Percentiles rank a stretch among this genome's conserved stretches.
These are phyloP conservation scores for Phanerochaete carnosa DNA, from an alignment of 768 basidiomycete genomes.

Conservation along the genomic window DNA sequence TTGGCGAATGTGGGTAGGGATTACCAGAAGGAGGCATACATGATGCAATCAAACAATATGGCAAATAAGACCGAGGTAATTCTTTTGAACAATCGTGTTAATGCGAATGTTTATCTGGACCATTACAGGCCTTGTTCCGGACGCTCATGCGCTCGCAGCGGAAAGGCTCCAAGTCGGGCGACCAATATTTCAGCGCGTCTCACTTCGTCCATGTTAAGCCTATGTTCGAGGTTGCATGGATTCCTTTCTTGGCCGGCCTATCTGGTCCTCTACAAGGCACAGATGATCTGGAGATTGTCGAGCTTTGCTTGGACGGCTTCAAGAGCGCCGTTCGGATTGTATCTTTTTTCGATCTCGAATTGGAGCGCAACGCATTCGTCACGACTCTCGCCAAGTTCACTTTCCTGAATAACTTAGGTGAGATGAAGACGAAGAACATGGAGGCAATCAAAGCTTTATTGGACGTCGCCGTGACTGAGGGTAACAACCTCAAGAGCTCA, in stretches of 20 bases:
- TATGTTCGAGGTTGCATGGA: constrained; percentile 99
- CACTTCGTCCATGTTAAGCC: constrained; percentile 95
- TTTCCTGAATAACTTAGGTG: constrained; percentile 94
- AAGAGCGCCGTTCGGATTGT: constrained; percentile 95
- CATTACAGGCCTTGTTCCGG: constrained; percentile 75
- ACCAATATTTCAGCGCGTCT: constrained; percentile 95
- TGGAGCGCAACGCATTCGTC: constrained; percentile 98
- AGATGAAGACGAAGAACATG: constrained; percentile 99
- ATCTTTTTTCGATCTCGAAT: constrained; percentile 94
- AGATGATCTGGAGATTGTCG: constrained; percentile 89
- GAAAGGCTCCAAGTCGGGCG: constrained; percentile 70
- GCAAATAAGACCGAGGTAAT: constrained; percentile 91
- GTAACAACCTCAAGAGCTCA: constrained; percentile 90
- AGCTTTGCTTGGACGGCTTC: constrained; percentile 92
- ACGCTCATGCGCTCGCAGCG: constrained; percentile 91
- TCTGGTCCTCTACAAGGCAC: constrained; percentile 94
- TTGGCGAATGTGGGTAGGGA: constrained; percentile 91
- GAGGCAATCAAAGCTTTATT: constrained; percentile 95
- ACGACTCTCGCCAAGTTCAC: constrained; percentile 96
- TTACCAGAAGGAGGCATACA: constrained; percentile 93
- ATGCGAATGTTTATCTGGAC: neutral
- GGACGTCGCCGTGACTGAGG: constrained; percentile 95
- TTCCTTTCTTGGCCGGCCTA: constrained; percentile 92
- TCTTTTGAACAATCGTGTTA: neutral
- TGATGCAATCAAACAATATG: constrained; percentile 95